These are phyloP conservation scores for Phaeotremella fagi DNA, from an alignment of 768 basidiomycete genomes.

Conservation along the genomic window DNA sequence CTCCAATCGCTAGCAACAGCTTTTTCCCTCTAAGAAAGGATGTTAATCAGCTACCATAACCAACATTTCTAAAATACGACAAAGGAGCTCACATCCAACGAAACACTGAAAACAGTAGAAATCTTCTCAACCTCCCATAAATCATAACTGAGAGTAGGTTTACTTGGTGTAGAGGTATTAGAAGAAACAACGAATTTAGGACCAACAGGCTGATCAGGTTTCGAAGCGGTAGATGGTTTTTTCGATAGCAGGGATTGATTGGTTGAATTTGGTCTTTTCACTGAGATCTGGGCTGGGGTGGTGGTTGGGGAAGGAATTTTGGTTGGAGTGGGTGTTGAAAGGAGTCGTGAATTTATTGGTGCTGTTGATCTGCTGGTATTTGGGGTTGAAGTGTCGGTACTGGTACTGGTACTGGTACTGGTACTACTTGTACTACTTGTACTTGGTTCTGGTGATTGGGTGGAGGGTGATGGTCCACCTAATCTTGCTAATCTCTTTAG, in stretches of 20 bases:
- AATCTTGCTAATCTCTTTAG: constrained; percentile 85
- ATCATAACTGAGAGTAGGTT: constrained; percentile 55
- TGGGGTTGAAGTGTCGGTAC: no score
- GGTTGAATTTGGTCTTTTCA: constrained; percentile 8
- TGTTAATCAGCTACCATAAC: constrained; percentile 11
- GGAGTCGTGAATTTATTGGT: constrained; percentile 16
- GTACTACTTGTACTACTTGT: constrained; percentile 2
- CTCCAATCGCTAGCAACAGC: constrained; percentile 63
- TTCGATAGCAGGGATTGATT: constrained; percentile 10
- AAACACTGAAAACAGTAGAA: constrained; percentile 66
- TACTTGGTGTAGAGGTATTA: constrained; percentile 26
- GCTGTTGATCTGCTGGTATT: constrained; percentile 13
- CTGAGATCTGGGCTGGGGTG: constrained; percentile 4
- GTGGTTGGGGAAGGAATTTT: constrained; percentile 2
- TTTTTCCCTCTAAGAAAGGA: constrained; percentile 53
- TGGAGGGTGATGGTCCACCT: constrained; percentile 50
- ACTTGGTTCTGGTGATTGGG: constrained; percentile 8
- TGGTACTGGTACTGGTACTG: neutral
- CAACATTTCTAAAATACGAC: constrained; percentile 1
- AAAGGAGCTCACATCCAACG: constrained; percentile 62
- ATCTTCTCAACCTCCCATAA: constrained; percentile 73
- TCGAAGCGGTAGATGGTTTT: constrained; percentile 18
- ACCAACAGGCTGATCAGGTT: constrained; percentile 46
- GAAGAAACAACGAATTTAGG: constrained; percentile 56
- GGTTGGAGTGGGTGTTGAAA: constrained; percentile 10